A percentile compares a stretch with the other conserved stretches of the same genome.
phyloP scores from a whole-genome alignment of 345 rosid genomes.

The Melaleuca quinquenervia region DNA sequence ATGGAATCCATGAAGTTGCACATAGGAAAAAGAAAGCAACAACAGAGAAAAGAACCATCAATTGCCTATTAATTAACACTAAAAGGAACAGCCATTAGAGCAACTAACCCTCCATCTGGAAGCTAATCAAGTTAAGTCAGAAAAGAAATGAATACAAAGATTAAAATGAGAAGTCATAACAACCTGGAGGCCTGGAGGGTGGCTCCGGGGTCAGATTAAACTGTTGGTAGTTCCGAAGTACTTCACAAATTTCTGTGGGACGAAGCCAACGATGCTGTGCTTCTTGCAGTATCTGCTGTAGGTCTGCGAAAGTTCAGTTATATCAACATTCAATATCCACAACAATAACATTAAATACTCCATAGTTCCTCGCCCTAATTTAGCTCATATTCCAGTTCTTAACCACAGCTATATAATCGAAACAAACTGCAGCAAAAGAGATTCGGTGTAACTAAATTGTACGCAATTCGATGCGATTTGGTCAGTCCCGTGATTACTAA shows the following conservation, averaged over 20 bases:
- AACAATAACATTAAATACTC: not conserved
- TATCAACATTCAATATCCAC: not conserved
- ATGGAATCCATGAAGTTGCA: not conserved
- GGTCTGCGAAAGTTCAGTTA: conserved; percentile 16
- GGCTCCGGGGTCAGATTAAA: conserved; percentile 30
- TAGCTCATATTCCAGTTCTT: not conserved
- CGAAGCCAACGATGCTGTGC: conserved; percentile 59
- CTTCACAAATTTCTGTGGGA: conserved; percentile 46
- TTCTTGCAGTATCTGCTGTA: conserved; percentile 28
- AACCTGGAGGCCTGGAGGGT: conserved; percentile 44
- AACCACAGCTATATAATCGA: not conserved
- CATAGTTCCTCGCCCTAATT: not conserved
- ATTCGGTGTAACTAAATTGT: not conserved
- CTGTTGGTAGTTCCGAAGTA: conserved; percentile 30
- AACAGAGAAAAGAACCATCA: not conserved
- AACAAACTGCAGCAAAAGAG: not conserved
- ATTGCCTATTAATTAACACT: not conserved
- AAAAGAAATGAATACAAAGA: not conserved
- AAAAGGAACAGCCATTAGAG: not conserved
- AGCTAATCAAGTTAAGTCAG: not conserved
- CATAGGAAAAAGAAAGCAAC: not conserved
- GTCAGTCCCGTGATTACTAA: not conserved
- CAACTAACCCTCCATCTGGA: not conserved
- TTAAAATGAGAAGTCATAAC: not conserved
- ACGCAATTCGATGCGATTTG: not conserved